These are phyloP conservation scores for Botrytis paeoniae DNA, from an alignment of 2,329 filamentous ascomycete genomes.

Conservation along the genomic window DNA sequence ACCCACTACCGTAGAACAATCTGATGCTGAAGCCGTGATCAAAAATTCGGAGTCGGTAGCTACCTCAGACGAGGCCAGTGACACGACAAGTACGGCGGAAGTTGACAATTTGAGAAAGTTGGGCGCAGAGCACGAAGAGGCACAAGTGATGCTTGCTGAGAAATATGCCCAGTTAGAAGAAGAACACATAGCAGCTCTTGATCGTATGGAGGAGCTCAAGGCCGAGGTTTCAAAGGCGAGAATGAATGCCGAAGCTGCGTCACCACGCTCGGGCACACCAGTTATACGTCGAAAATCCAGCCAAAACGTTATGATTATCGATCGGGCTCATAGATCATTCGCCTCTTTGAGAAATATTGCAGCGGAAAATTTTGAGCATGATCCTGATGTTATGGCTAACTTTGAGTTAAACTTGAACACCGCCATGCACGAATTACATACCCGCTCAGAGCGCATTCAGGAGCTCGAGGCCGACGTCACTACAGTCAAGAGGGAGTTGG, in stretches of 20 bases:
- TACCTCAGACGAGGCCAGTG: slow-evolving; percentile 39
- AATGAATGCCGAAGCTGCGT: slow-evolving; percentile 45
- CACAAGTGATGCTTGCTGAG: slow-evolving; percentile 67
- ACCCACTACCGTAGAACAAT: slow-evolving; percentile 60
- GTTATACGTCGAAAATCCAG: slow-evolving; percentile 92
- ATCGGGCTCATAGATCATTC: slow-evolving; percentile 88
- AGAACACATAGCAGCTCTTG: slow-evolving; percentile 76
- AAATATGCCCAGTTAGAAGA: slow-evolving; percentile 82
- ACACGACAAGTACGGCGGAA: slow-evolving; percentile 57
- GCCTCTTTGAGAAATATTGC: slow-evolving; percentile 87
- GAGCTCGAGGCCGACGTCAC: slow-evolving; percentile 82
- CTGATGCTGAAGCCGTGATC: slow-evolving; percentile 55
- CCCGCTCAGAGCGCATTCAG: slow-evolving; percentile 83
- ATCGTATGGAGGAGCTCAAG: slow-evolving; percentile 88
- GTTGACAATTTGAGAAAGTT: slow-evolving; percentile 68
- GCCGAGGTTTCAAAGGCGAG: slow-evolving; percentile 79
- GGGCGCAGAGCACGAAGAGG: slow-evolving; percentile 72
- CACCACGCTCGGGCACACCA: slow-evolving; percentile 64
- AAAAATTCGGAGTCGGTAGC: slow-evolving; percentile 35
- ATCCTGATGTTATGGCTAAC: slow-evolving; percentile 82
- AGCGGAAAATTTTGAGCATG: slow-evolving; percentile 75
- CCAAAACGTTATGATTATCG: slow-evolving; percentile 80
- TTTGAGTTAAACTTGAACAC: slow-evolving; percentile 91
- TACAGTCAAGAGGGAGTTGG: slow-evolving; percentile 90
- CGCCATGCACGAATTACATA: slow-evolving; percentile 88